These are phyloP conservation scores for Nidularia sp. DNA, from an alignment of 768 basidiomycete genomes.

Conservation along the genomic window DNA sequence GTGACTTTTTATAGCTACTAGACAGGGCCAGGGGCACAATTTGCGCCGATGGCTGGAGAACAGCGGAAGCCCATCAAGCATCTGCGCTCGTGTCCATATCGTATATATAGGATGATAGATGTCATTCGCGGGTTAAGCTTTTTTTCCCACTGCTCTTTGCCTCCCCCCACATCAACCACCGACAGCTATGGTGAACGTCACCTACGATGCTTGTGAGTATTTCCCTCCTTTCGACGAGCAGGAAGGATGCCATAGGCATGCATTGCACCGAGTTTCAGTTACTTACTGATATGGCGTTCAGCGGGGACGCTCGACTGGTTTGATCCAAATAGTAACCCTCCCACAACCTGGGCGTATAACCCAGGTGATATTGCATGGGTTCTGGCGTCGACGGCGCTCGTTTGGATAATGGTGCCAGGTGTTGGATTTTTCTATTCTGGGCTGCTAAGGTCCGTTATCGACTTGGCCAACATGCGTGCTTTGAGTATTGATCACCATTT, in stretches of 20 bases:
- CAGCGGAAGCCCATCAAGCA: neutral
- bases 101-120: neutral
- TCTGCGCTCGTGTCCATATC: neutral
- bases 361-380: constrained; percentile 54
- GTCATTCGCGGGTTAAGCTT: neutral
- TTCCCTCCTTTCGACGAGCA: neutral
- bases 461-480: neutral
- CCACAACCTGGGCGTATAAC: constrained; percentile 28
- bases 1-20: too few species aligned
- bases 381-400: constrained; percentile 72
- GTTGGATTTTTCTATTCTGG: constrained; percentile 91
- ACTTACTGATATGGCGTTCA: neutral
- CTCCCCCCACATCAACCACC: neutral
- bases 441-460: constrained; percentile 51
- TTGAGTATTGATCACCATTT: too few species aligned
- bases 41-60: too few species aligned
- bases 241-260: too few species aligned
- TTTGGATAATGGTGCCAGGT: constrained; percentile 83
- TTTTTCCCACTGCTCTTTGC: neutral
- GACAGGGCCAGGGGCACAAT: too few species aligned
- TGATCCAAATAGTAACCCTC: neutral
- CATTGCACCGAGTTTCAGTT: neutral
- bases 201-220: constrained; percentile 25
- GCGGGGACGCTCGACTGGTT: neutral
- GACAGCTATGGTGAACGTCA: constrained; percentile 26